Base-by-base conservation (phyloP, 2,329 filamentous ascomycete genomes). In the Setomelanomma holmii region DNA sequence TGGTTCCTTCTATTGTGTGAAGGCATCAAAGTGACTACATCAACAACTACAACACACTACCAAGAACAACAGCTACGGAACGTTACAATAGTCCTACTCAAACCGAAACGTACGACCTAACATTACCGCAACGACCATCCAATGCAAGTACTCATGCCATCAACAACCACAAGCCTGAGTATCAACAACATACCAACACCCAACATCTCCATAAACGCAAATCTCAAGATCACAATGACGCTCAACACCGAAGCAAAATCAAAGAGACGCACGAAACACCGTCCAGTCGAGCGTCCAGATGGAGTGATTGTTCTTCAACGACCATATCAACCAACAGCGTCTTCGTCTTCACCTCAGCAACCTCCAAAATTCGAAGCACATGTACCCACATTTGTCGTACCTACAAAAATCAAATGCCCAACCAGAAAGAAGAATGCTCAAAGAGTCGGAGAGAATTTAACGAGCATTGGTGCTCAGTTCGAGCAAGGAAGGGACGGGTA, bases 231-330 rank as follows among this genome's bases (percentile, higher is more conserved):
- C 17, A 45, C 40, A 19, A 42, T 53, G 27, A 49, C 42, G 4
- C 12, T 40, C 12, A 23, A 38, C 24, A 43, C 21, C 7, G 21
- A 38, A 20, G 22, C 16, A 21, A 51, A 48, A 11, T 5, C 51
- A 10, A 53, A 50, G 39, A 46, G 38, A 24, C 24, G 36, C 8
- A 40, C 51, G 17, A 56, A 51, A 22, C 57, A 60, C 41, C 53
- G 55, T 14, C 52, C 51, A 2, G 30, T 60, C 19, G 30, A 57
- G 20, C 60, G 58, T 8, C 43, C 57, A 3, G 61, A 61, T 43
- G 60, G 61, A 6, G 50, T 64, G 19, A 47, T 66, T 12, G 51
- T 61, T 19, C 59, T 63, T 8, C 40, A 45, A 24, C 63, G 60
- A 20, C 56, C 45, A 12, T 64, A 63, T 40, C 49, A 38, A 21